Conservation (phyloP, 2,329 filamentous ascomycete species). For the Alternaria gansuensis region DNA sequence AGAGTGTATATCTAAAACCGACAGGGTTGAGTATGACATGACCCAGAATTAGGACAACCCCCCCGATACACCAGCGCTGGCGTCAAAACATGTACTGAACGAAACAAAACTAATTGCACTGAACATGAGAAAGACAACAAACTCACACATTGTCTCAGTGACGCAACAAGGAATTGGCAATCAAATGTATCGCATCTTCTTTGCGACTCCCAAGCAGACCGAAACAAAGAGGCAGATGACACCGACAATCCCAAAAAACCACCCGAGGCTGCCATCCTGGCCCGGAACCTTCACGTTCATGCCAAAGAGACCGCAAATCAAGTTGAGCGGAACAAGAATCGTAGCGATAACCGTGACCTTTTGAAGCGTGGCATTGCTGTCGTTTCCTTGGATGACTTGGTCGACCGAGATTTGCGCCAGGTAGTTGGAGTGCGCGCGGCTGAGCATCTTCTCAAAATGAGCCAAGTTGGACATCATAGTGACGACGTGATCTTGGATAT, state of each 20-base stretch:
- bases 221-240: constrained; percentile 60
- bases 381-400: constrained; percentile 85
- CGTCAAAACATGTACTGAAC: constrained; percentile 13
- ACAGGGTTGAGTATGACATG: constrained; percentile 17
- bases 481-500: constrained; percentile 98
- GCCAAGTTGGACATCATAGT: constrained; percentile 98
- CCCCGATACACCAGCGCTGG: constrained; percentile 19
- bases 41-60: constrained; percentile 8
- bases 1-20: constrained; percentile 13
- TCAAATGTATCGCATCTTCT: constrained; percentile 56
- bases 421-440: constrained; percentile 93
- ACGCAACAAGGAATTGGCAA: constrained; percentile 1
- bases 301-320: constrained; percentile 86
- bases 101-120: not conserved
- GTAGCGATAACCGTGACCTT: constrained; percentile 96
- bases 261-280: constrained; percentile 57
- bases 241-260: constrained; percentile 70
- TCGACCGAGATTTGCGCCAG: constrained; percentile 93
- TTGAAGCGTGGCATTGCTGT: constrained; percentile 87
- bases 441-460: constrained; percentile 98
- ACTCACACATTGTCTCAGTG: not conserved
- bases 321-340: constrained; percentile 93
- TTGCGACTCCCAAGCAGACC: constrained; percentile 53
- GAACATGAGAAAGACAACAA: constrained; percentile 10
- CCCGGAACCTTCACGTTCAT: constrained; percentile 87